Evolutionary conservation across 352 stramenopile species (phyloP).

Genomic region (Phytophthora vignae): DNA sequence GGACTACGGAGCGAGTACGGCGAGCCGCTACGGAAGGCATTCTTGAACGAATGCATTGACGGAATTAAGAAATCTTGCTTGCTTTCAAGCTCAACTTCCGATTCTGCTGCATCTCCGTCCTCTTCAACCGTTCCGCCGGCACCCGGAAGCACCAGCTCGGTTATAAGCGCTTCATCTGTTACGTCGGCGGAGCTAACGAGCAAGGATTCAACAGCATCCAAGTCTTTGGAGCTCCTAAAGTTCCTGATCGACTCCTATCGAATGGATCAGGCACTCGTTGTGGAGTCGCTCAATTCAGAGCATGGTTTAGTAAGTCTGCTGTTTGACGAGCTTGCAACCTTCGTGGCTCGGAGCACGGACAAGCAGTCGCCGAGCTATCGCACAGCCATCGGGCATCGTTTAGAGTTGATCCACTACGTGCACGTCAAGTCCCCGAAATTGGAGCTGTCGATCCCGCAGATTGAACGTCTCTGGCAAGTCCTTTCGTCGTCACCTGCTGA

Average conservation of each 20-base stretch:
- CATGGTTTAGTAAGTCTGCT: constrained; percentile 78
- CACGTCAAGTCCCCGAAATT: constrained; percentile 83
- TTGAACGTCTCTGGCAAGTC: constrained; percentile 78
- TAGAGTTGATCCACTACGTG: constrained; percentile 90
- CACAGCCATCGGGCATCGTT: constrained; percentile 81
- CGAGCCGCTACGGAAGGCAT: constrained; percentile 70
- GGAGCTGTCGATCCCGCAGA: constrained; percentile 78
- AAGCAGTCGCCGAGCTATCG: constrained; percentile 65
- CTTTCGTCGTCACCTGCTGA: constrained; percentile 80
- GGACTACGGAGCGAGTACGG: constrained; percentile 78
- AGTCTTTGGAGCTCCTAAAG: constrained; percentile 84
- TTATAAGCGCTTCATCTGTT: constrained; percentile 17
- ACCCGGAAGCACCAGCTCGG: constrained; percentile 24
- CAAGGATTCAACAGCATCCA: constrained; percentile 63
- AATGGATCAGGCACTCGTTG: constrained; percentile 66
- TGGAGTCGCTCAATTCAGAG: constrained; percentile 79
- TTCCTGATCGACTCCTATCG: constrained; percentile 90
- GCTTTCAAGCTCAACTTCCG: constrained; percentile 26
- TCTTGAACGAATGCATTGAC: constrained; percentile 78
- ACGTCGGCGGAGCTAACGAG: constrained; percentile 28
- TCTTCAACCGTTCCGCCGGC: constrained; percentile 24
- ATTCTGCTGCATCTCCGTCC: constrained; percentile 26
- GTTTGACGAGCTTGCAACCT: constrained; percentile 87
- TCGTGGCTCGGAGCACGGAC: constrained; percentile 65
- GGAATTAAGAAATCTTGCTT: constrained; percentile 82